These are phyloP conservation scores for Paramecium pentaurelia DNA, from an alignment of 73 alveolate species.

Conservation along the genomic window DNA sequence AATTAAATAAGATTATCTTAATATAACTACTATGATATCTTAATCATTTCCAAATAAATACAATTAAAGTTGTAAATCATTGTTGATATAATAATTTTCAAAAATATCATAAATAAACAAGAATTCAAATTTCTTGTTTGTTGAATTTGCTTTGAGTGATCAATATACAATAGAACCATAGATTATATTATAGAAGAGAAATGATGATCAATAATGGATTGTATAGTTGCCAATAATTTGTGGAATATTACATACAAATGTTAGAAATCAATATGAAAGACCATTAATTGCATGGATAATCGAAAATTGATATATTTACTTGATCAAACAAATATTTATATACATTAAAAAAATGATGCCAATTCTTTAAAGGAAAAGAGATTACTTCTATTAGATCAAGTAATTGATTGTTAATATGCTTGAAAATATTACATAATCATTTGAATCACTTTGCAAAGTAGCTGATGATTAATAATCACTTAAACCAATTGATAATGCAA, in stretches of 20 bases:
- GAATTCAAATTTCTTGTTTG: neutral
- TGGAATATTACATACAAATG: neutral
- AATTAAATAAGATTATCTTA: neutral
- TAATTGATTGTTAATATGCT: neutral
- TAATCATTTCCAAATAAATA: neutral
- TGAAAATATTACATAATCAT: neutral
- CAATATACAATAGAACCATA: neutral
- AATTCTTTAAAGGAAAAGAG: neutral
- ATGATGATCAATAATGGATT: neutral
- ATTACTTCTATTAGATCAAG: neutral
- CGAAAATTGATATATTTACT: neutral
- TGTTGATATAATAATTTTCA: neutral
- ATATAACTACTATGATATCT: neutral
- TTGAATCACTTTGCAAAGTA: neutral
- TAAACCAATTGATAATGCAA: neutral
- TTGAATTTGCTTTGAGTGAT: neutral
- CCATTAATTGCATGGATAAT: neutral
- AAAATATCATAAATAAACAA: neutral
- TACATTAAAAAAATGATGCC: neutral
- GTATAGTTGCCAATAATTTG: neutral
- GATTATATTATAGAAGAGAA: neutral
- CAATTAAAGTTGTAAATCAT: neutral
- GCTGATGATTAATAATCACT: neutral
- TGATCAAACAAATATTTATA: neutral
- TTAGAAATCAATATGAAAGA: neutral